These are phyloP conservation scores for Drosera spatulata DNA, from an alignment of 179 eudicot species.

Conservation along the genomic window DNA sequence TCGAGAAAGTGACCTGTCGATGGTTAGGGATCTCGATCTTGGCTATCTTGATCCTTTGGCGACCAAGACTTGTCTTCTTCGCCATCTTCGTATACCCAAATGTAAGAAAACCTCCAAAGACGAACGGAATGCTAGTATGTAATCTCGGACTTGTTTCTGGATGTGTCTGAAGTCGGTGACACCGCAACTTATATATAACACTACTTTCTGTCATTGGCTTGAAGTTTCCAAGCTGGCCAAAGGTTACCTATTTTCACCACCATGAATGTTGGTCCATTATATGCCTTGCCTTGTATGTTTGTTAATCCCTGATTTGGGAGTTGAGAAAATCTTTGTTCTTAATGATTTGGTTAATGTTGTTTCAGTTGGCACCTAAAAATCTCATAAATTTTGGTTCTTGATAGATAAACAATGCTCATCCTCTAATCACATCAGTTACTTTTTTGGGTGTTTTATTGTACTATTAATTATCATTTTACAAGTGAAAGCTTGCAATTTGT, in stretches of 20 bases:
- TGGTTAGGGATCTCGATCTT: constrained; percentile 30
- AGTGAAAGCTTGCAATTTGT: no score
- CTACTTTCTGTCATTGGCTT: no score
- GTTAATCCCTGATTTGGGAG: constrained; percentile 20
- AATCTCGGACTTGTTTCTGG: not conserved
- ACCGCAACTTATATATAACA: no score
- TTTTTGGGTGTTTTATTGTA: no score
- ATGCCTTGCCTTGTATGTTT: not conserved
- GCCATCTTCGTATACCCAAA: constrained; percentile 12
- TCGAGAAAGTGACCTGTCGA: constrained; percentile 47
- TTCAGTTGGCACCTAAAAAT: not conserved
- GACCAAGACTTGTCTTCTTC: constrained; percentile 33
- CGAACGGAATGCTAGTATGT: not conserved
- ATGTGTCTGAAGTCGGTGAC: no score
- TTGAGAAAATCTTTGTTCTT: constrained; percentile 17
- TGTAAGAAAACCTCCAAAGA: not conserved
- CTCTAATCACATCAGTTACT: no score
- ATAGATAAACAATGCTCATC: no score
- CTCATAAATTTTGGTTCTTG: no score
- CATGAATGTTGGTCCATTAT: constrained; percentile 1
- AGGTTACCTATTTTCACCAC: no score
- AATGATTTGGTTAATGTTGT: not conserved
- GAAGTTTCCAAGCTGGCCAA: no score
- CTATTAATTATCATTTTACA: no score
- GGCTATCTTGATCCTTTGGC: constrained; percentile 45